Percentiles rank a stretch among this genome's conserved stretches.
Evolutionary conservation across 176 grass and related monocot genomes (phyloP).

Genomic region (Tillandsia leiboldiana): DNA sequence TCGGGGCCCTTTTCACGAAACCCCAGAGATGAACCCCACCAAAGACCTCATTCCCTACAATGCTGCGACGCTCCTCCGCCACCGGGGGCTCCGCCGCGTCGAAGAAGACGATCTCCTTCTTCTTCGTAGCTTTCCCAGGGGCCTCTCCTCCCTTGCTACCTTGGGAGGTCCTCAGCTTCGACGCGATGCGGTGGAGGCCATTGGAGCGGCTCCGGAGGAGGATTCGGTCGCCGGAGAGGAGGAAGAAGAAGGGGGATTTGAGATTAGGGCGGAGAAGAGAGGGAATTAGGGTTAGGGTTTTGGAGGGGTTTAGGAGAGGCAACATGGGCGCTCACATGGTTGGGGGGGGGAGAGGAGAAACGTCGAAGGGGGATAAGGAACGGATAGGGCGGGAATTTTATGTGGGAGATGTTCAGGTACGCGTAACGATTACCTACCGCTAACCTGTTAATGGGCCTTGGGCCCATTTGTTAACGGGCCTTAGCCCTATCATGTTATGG

Average conservation of each 20-base stretch:
- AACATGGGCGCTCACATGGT: neutral
- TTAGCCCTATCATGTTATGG: no score
- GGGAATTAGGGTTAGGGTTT: neutral
- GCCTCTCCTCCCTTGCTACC: conserved; percentile 8
- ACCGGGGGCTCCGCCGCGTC: conserved; percentile 53
- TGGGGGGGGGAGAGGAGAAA: neutral
- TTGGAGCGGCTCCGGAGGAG: neutral
- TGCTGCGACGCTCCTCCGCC: conserved; percentile 11
- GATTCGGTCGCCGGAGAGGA: neutral
- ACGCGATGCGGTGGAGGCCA: neutral
- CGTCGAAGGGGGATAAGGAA: neutral
- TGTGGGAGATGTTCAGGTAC: neutral
- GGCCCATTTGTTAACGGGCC: no score
- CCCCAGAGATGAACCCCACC: conserved; percentile 17
- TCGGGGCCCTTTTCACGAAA: conserved; percentile 36
- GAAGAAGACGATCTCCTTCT: conserved; percentile 84
- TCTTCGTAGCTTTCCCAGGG: conserved; percentile 10
- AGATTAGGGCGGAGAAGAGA: neutral
- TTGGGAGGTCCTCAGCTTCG: conserved; percentile 6
- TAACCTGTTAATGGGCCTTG: no score
- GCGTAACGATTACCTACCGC: no score
- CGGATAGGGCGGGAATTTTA: neutral
- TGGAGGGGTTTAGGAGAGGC: neutral
- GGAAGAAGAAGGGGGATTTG: neutral
- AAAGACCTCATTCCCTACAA: neutral